Evolutionary conservation across 176 grass and related monocot genomes (phyloP).

Genomic region (Carex scoparia): DNA sequence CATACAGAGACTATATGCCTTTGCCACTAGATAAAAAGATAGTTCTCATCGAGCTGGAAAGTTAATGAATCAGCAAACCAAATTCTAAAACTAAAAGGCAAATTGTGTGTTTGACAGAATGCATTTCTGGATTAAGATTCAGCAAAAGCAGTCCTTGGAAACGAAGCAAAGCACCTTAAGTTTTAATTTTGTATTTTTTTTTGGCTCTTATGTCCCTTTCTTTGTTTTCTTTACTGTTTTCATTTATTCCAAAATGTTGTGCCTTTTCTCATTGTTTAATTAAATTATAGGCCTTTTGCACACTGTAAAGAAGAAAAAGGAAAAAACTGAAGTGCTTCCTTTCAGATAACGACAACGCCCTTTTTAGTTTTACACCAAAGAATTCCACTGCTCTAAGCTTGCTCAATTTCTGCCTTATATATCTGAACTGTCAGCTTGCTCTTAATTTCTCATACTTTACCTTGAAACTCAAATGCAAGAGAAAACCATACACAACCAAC

Average conservation of each 20-base stretch:
- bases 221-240: constrained; percentile 4
- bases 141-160: constrained; percentile 27
- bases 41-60: background rate
- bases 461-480: constrained; percentile 14
- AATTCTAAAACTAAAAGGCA: background rate
- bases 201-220: background rate
- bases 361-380: constrained; percentile 16
- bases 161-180: constrained; percentile 48
- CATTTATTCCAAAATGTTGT: background rate
- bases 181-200: constrained; percentile 9
- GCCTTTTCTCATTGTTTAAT: background rate
- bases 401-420: background rate
- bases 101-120: background rate
- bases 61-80: background rate
- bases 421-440: background rate
- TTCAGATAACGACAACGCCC: background rate
- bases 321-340: background rate
- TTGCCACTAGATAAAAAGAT: too few species aligned
- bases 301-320: background rate
- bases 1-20: too few species aligned
- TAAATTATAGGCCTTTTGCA: background rate
- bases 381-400: constrained; percentile 12
- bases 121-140: background rate
- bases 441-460: constrained; percentile 1
- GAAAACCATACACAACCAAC: constrained; percentile 11